Conservation (phyloP, 2,329 filamentous ascomycete species). For the Macrophomina tecta region DNA sequence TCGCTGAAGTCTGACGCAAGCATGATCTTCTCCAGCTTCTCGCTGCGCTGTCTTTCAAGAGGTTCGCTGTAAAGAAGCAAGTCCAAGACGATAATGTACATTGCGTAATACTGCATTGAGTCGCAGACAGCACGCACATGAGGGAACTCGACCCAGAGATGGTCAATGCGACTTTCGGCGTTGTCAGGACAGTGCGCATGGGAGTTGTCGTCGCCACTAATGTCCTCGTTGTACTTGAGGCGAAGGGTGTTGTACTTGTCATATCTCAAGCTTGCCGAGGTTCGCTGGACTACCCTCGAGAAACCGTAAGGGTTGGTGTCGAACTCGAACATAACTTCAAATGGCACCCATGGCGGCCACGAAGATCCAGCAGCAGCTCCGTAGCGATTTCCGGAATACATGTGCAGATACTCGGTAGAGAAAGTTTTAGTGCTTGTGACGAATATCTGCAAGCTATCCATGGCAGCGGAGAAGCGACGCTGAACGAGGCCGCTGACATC, state of each 20-base stretch:
- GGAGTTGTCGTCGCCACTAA: conserved; percentile 68
- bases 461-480: conserved; percentile 88
- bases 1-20: conserved; percentile 98
- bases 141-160: conserved; percentile 95
- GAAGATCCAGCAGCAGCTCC: conserved; percentile 82
- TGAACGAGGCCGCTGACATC: conserved; percentile 95
- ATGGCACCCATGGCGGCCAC: conserved; percentile 98
- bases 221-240: conserved; percentile 95
- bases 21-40: conserved; percentile 97
- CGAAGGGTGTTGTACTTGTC: conserved; percentile 98
- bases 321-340: conserved; percentile 99
- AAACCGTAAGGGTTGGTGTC: conserved; percentile 95
- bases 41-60: conserved; percentile 93
- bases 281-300: conserved; percentile 94
- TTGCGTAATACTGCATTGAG: conserved; percentile 94
- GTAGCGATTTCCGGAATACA: conserved; percentile 94
- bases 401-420: conserved; percentile 79
- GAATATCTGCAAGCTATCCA: conserved; percentile 98
- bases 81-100: conserved; percentile 98
- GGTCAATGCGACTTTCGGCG: conserved; percentile 84
- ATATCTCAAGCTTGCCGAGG: conserved; percentile 90
- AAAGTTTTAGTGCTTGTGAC: conserved; percentile 95
- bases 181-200: conserved; percentile 55
- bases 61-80: conserved; percentile 96
- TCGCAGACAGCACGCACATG: conserved; percentile 94